Base-by-base conservation (phyloP, 371 early-diverging fungal genomes). In the Mortierella sp. region DNA sequence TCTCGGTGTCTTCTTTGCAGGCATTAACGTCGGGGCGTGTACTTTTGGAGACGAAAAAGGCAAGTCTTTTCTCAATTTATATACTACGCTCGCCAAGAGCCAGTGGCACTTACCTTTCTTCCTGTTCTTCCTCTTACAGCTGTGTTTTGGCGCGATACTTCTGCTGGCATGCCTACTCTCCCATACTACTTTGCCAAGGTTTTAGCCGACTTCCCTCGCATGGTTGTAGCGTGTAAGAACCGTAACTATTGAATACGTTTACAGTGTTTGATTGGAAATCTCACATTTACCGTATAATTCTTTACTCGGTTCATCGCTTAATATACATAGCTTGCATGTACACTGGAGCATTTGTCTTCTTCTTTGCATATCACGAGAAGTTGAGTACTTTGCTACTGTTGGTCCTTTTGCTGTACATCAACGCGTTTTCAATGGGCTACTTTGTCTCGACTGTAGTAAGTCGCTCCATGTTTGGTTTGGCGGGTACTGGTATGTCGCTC, bases 151-250 rank as follows among this genome's bases (percentile, higher is more conserved):
- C 81, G 89, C 16, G 88, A 90, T 51, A 75, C 88, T 2, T 71
- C 86, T 3, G 74, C 85, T 10, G 90, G 89, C 12, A 84, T 85
- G 83, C 75, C 79, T 9, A 84, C 88, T 0, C 62, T 88, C 8
- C 86, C 88, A 24, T 90, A 85, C 55, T 91, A 81, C 65, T n/a
- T 89, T 10, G 87, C 88, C 3, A 89, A 89, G 62, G 16, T 78
- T 24, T 54, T 89, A 8, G 85, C 88, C 5, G 90, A 89, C 69
- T 59, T 89, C 2, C 88, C 88, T n/a, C 75, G 90, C 26, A 75
- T 90, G 55, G 16, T 86, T 1, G 72, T 90, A 5, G 90, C 89
- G 5, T 69, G 80, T 80, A 72, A 59, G 64, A 28, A 22, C 11
- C 22, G 9, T 18, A 24, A 59, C 26, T 16, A 2, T 18, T 49